Base-by-base conservation (phyloP, 306 rosid genomes). In the Rosa multiflora region DNA sequence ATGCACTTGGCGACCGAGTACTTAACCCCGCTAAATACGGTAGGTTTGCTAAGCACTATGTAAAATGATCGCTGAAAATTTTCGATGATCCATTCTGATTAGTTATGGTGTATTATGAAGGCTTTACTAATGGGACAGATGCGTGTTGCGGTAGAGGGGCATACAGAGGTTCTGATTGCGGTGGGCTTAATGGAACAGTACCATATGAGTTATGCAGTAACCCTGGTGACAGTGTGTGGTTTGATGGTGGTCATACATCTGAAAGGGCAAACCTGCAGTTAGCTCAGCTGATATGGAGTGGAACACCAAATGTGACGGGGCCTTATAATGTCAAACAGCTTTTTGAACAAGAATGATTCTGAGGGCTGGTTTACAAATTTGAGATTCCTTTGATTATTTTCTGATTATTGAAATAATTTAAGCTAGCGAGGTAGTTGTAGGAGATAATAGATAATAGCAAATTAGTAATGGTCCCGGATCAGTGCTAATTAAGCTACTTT, bases 21-120 rank as follows among this genome's bases (percentile, higher is more conserved):
- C 76, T 58, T 3, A 4, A 82, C 40, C 93, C 91, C 67, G 62
- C 76, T 42, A 91, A 87, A 75, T 88, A 87, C 75, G 95, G 92
- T 88, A 87, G 9, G 70, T 66, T 29, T 0, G 20, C 11, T 66
- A 17, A 39, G 46, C 68, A 12, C 40, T 62, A 29, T 62, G 68
- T 12, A 29, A 62, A 12, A 26, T 29, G 68, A 62, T 0, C 43
- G 20, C 68, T 62, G 29, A 12, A 40, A 32, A 29, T 10, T 26
- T 35, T 1, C 0, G 70, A 14, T 15, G 37, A 26, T 15, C 9
- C n/a, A 64, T 62, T 62, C 18, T 64, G 43, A 32, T 35, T 7
- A 6, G 46, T 15, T 35, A 10, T 14, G 70, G 21, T 64, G 46
- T 8, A 14, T 35, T 70, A 21, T 43, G 37, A 74, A 82, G 86